Conservation (phyloP, 192 early-diverging fungal species). For the Rhizophagus sp. region DNA sequence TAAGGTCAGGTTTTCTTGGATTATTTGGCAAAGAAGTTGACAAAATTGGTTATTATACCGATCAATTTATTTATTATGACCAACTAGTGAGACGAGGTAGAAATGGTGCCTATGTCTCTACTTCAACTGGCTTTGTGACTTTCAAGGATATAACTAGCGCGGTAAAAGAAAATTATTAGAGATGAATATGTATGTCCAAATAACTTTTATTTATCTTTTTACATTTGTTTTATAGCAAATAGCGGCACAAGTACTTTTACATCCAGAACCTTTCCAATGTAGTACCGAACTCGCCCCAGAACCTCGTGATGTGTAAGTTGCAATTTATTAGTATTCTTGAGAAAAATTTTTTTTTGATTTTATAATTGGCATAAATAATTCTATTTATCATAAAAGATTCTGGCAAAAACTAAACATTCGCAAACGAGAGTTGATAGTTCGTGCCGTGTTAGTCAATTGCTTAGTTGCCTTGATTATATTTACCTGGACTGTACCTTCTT, state of each 20-base stretch:
- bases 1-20: slow-evolving; percentile 44
- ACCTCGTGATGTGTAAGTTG: slow-evolving; percentile 63
- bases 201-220: slow-evolving; percentile 5
- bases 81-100: slow-evolving; percentile 49
- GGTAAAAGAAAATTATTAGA: slow-evolving; percentile 32
- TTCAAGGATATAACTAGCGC: slow-evolving; percentile 72
- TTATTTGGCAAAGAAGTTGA: slow-evolving; percentile 64
- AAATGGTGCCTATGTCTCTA: slow-evolving; percentile 42
- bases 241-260: slow-evolving; percentile 64
- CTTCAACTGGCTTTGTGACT: slow-evolving; percentile 78
- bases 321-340: not conserved
- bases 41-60: slow-evolving; percentile 63
- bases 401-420: slow-evolving; percentile 76
- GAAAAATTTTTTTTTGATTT: not conserved
- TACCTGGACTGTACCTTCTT: slow-evolving; percentile 76
- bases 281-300: slow-evolving; percentile 66
- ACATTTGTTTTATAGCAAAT: slow-evolving; percentile 46
- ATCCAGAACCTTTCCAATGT: slow-evolving; percentile 66
- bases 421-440: slow-evolving; percentile 51
- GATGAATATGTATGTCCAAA: not conserved
- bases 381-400: slow-evolving; percentile 25
- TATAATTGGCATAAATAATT: not conserved
- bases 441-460: slow-evolving; percentile 53
- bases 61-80: slow-evolving; percentile 58
- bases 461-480: slow-evolving; percentile 68